Base-by-base conservation (phyloP, 2,329 filamentous ascomycete genomes). In the Aspergillus sp. region DNA sequence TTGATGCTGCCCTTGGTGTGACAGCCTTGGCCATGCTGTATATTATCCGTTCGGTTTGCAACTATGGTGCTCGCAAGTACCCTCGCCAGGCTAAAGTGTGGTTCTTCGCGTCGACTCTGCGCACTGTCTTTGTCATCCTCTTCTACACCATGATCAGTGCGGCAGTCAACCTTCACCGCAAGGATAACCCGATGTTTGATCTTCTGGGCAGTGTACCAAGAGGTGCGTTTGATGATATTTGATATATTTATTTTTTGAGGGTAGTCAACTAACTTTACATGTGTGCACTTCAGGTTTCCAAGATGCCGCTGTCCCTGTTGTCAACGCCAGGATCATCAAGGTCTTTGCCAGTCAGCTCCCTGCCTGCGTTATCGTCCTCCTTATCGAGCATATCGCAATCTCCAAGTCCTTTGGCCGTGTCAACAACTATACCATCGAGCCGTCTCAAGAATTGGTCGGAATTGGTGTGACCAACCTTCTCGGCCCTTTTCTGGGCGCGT, bases 341-440 rank as follows among this genome's bases (percentile, higher is more conserved):
- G 79, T 86, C 0, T 92, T 96, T 70, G 82, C 85, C 1, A 81
- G 82, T 47, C 84, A 97, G 65, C 81, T 98, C 4, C 95, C 95
- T 0, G 90, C 91, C 7, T 89, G 90, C 0, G 88, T 97, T 55
- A 96, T 98, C 66, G 93, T 99, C n/a, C 83, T 98, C 59, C 83
- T 98, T 38, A 96, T 98, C 63, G 95, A 98, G 77, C 94, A 98
- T 74, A 97, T 98, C 69, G 92, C 94, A 51, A 97, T 98, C 64
- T 92, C 93, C 17, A 99, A 98, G 76, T 97, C 94, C 0, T 98
- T 99, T 68, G 95, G 95, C 9, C 87, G 94, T 61, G 86, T 97
- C 69, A 98, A 97, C 81, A 96, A 97, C 79, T 99, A 99, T 78
- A 89, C 87, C 15, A 97, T 99, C 73, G 89, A 97, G 68, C 93